Evolutionary conservation across 2,329 filamentous ascomycete genomes (phyloP).

Genomic region (Trichophyton equinum): DNA sequence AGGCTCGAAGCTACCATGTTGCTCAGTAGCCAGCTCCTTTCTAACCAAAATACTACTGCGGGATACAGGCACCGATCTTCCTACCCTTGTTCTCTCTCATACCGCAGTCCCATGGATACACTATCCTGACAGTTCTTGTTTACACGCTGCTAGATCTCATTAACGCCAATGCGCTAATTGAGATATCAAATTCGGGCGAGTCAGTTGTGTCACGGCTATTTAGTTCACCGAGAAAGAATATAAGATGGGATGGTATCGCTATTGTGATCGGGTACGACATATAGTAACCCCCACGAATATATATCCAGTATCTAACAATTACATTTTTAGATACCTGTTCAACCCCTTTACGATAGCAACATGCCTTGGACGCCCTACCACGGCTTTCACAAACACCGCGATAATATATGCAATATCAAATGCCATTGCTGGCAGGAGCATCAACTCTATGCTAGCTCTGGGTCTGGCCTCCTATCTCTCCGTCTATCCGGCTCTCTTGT

Average conservation of each 20-base stretch:
- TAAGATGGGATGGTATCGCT: conserved; percentile 60
- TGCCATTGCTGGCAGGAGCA: conserved; percentile 58
- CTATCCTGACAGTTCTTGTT: conserved; percentile 64
- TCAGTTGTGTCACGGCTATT: conserved; percentile 62
- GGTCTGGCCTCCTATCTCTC: conserved; percentile 83
- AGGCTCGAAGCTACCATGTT: no score
- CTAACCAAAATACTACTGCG: not conserved
- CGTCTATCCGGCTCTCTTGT: conserved; percentile 77
- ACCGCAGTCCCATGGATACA: conserved; percentile 53
- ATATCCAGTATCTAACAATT: not conserved
- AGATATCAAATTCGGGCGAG: conserved; percentile 71
- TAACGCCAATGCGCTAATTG: conserved; percentile 64
- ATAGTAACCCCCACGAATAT: not conserved
- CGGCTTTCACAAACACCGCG: conserved; percentile 76
- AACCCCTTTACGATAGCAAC: conserved; percentile 89
- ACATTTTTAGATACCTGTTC: conserved; percentile 61
- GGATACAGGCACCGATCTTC: conserved; percentile 62
- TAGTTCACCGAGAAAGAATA: conserved; percentile 62
- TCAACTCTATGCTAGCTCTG: conserved; percentile 71
- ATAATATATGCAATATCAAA: conserved; percentile 73
- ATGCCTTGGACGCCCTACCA: conserved; percentile 79
- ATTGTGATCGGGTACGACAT: conserved; percentile 62
- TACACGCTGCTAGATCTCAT: conserved; percentile 72
- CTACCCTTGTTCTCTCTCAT: conserved; percentile 84
- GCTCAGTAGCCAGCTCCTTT: not conserved